Base-by-base conservation (phyloP, 2,329 filamentous ascomycete species). In the Ophiostoma sp. region DNA sequence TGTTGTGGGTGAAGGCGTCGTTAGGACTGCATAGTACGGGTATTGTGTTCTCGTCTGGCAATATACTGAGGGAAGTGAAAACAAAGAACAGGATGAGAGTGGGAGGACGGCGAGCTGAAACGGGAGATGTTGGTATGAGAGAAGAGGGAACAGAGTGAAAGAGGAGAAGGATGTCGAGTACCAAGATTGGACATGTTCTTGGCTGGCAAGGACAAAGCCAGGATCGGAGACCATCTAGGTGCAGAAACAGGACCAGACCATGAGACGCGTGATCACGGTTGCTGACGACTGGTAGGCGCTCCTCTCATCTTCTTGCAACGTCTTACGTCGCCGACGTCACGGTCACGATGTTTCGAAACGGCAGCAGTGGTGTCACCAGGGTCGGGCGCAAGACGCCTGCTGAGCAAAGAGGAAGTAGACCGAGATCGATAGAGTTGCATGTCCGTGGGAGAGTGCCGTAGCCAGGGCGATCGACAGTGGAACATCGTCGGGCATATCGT, bases 251-350 rank as follows among this genome's bases (percentile, higher is more conserved):
- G 13, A 52, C 41, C 23, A 39, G 13, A 52, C 1, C 13, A 52
- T 3, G 44, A 52, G 44, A 52, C 44, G 44, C 44, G 5, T 20
- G 44, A 52, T 52, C 5, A 52, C 39, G 39, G 39, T 41, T n/a
- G 60, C 52, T 65, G 68, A 35, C 5, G 39, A 11, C 33, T n/a
- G 54, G n/a, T n/a, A 11, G 54, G 23, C 7, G n/a, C 52, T 54
- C 52, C 54, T 60, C 23, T 60, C 54, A 60, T 60, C 27, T 60
- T 60, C 11, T 15, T 60, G 54, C 23, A 60, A 60, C 54, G 54
- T 60, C 54, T 60, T 60, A 60, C 27, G 54, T 60, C 13, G 54
- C 54, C 27, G 54, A 60, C 27, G 54, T 60, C 54, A 54, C 48
- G 44, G 20, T 27, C n/a, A 17, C 10, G 20, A 60, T 60, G 54